Percentiles rank a stretch among this genome's conserved stretches.
Conservation (phyloP, 2,329 filamentous ascomycete species). For the Diaporthe citrichinensis region DNA sequence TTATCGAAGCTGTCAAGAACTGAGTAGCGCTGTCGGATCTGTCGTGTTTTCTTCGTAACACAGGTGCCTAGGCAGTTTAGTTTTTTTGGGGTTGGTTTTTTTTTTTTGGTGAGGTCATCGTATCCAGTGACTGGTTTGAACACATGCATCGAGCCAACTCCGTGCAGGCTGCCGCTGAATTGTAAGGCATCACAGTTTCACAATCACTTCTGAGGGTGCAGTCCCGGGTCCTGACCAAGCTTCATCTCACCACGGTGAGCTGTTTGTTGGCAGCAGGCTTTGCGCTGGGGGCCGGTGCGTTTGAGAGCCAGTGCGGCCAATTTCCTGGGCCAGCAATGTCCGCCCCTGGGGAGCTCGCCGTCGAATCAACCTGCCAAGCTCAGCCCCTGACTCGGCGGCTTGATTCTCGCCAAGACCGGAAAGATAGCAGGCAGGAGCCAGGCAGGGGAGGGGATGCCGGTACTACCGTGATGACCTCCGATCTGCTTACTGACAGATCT, state of each 20-base stretch:
- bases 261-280: constrained; percentile 8
- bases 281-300: not conserved
- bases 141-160: not conserved
- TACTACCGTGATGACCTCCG: constrained; percentile 21
- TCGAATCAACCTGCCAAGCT: constrained; percentile 32
- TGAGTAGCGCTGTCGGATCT: not conserved
- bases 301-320: constrained; percentile 27
- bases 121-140: not conserved
- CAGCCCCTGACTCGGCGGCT: constrained; percentile 27
- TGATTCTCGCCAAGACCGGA: constrained; percentile 20
- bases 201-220: not conserved
- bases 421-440: not conserved
- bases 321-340: constrained; percentile 31
- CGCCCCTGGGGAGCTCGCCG: constrained; percentile 2
- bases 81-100: too few relatives aligned
- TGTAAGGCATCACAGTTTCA: constrained; percentile 19
- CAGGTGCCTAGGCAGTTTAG: too few relatives aligned
- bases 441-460: not conserved
- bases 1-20: constrained; percentile 40
- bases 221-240: not conserved
- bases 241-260: not conserved
- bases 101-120: not conserved
- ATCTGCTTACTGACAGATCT: constrained; percentile 30
- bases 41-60: not conserved
- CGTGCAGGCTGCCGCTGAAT: not conserved